Evolutionary conservation across 352 stramenopile species (phyloP), one percentile per base, ranked within the genome.

Genomic region (Poterioochromonas sp.): DNA sequence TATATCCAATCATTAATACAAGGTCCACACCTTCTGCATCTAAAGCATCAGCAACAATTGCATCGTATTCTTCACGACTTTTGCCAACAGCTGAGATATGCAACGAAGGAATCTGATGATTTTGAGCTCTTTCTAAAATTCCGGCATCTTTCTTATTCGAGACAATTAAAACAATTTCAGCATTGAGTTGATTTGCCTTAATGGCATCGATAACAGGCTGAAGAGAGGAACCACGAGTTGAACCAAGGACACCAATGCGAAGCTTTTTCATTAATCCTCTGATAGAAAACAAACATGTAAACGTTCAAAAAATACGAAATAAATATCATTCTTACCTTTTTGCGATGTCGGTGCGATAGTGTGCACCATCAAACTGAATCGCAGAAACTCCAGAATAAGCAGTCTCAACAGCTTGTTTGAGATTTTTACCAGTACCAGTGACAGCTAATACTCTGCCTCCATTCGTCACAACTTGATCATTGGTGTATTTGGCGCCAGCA

Each of bases 1-100:
- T 99, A 91, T 99, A 99, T 60, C 96, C 96, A 71, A 99, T 96
- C 51, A 98, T 88, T 37, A 99, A 86, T 54, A 99, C 91, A 35
- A 98, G 86, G 73, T 99, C 94, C 1, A 97, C 92, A 64, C 92
- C 93, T 82, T 95, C 94, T 74, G 84, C 87, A 71, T 92, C 85
- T 68, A 99, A 84, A 53, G 91, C 87, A 34, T 91, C 85, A 18
- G 91, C 97, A 35, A 98, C 94, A 76, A 98, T 88, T 20, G 88
- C 89, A 83, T 99, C 95, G 81, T 97, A 98, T 76, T 91, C 90
- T 37, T 93, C 91, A 77, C 95, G 88, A 11, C 85, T 90, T 76
- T 97, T 88, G 76, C 88, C 87, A 80, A 86, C 82, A 86, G 29
- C 89, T 85, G 77, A 90, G 34, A 86, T 79, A 34, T 88, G 85